Conservation (phyloP, 1,284 basidiomycete species). For the Boletus coffeatus region DNA sequence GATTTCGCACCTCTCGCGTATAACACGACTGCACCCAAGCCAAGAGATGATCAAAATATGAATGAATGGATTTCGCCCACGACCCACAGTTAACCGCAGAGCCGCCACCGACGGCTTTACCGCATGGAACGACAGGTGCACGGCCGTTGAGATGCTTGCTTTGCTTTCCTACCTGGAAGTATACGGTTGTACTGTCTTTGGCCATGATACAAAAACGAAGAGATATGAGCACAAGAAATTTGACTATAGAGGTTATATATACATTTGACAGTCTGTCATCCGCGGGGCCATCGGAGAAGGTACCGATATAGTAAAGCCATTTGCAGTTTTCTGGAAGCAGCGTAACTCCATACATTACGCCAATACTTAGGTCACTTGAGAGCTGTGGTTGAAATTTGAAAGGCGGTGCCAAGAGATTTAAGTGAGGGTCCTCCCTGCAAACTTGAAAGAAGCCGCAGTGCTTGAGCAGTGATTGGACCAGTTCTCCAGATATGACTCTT, state of each 20-base stretch:
- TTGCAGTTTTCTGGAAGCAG: too few species aligned
- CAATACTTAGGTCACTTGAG: too few species aligned
- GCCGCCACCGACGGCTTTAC: conserved; percentile 52
- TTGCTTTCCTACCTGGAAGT: conserved; percentile 37
- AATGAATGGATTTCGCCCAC: not conserved
- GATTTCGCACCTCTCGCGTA: conserved; percentile 51
- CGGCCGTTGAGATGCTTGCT: conserved; percentile 42
- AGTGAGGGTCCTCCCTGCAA: too few species aligned
- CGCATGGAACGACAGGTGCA: conserved; percentile 36
- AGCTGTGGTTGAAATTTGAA: too few species aligned
- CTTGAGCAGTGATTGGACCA: too few species aligned
- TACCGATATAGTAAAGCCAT: too few species aligned
- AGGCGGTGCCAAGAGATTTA: too few species aligned
- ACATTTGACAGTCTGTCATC: too few species aligned
- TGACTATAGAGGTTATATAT: not conserved
- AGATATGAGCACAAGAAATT: not conserved
- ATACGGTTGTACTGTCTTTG: conserved; percentile 34
- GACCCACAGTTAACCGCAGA: conserved; percentile 51
- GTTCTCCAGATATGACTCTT: too few species aligned
- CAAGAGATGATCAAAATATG: not conserved
- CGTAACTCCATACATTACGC: too few species aligned
- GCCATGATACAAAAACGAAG: not conserved
- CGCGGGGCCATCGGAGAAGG: not conserved
- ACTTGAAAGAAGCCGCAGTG: too few species aligned
- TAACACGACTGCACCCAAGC: conserved; percentile 38